Evolutionary conservation across 768 basidiomycete genomes (phyloP).

Genomic region (Russula compacta): DNA sequence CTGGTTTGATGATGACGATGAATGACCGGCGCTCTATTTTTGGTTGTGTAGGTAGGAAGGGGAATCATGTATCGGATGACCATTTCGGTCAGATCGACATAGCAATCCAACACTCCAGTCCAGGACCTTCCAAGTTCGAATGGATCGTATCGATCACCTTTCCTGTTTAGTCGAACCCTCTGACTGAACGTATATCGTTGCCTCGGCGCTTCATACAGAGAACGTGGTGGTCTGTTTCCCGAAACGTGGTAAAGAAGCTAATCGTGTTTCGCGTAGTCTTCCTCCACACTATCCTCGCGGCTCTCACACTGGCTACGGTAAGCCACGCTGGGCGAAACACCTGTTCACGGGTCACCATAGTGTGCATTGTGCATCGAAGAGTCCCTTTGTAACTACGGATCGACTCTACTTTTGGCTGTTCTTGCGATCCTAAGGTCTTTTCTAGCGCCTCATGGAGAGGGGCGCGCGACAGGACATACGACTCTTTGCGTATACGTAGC

Average conservation of each 20-base stretch:
- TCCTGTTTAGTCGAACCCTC: not conserved
- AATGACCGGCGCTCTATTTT: slow-evolving; percentile 20
- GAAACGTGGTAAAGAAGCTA: not conserved
- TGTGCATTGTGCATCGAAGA: not conserved
- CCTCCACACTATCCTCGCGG: not conserved
- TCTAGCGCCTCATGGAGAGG: not conserved
- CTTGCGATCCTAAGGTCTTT: not conserved
- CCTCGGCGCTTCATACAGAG: not conserved
- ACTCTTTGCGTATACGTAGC: not conserved
- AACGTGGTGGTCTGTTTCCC: not conserved
- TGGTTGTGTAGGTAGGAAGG: not conserved
- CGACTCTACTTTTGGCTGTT: not conserved
- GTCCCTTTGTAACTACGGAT: not conserved
- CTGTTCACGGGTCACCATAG: not conserved
- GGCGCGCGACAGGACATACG: not conserved
- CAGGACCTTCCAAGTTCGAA: not conserved
- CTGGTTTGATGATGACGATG: slow-evolving; percentile 70
- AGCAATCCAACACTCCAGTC: not conserved
- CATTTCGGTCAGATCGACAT: slow-evolving; percentile 1
- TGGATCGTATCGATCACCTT: not conserved
- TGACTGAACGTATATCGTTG: not conserved
- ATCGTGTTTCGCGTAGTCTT: not conserved
- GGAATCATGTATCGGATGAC: not conserved
- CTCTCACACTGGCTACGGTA: not conserved
- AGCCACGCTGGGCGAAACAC: not conserved